Base-by-base conservation (phyloP, 257 asterid genomes). In the Capsicum rhomboideum region DNA sequence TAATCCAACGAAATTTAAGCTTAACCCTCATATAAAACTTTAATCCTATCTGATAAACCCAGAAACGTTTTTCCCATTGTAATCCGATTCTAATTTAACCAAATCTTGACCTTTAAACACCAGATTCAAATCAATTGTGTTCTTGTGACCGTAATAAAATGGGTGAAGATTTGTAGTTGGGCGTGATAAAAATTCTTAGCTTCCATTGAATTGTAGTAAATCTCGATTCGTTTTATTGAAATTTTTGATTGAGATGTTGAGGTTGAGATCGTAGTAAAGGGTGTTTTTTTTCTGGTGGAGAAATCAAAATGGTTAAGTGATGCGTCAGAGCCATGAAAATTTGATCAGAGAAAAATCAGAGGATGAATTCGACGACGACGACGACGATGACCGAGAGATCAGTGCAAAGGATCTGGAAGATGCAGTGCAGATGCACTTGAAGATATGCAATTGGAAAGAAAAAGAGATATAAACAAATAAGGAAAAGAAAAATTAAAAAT, bases 261-360 rank as follows among this genome's bases (percentile, higher is more conserved):
- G 83, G n/a, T 93, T 91, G 28, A 95, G 86, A 71, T 95, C 86
- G 89, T 90, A 94, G 85, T 68, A 88, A 18, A 94, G 92, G 69
- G 92, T 91, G 92, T n/a, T n/a, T 50, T 90, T 93, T 91, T 92
- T 72, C 44, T n/a, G 79, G 80, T 29, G 72, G 88, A 66, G 59
- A 87, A 85, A 68, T 67, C 86, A 91, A 95, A 92, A 29, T 92
- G 90, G 56, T 94, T 88, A 17, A 95, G 87, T 13, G 91, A 1
- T 16, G 99, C 97, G 23, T 88, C 90, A 49, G 88, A 53, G 86
- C 89, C 93, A 87, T 92, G 54, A 88, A 93, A 90, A 87, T 91
- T 90, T 5, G 98, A 98, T 4, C 98, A 95, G 94, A 95, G 91
- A 29, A 94, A 59, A 94, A 85, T 95, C 97, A 95, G 21, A 83